Evolutionary conservation across 768 basidiomycete genomes (phyloP), one percentile per base, ranked within the genome.

Genomic region (Sistotremastrum suecicum): DNA sequence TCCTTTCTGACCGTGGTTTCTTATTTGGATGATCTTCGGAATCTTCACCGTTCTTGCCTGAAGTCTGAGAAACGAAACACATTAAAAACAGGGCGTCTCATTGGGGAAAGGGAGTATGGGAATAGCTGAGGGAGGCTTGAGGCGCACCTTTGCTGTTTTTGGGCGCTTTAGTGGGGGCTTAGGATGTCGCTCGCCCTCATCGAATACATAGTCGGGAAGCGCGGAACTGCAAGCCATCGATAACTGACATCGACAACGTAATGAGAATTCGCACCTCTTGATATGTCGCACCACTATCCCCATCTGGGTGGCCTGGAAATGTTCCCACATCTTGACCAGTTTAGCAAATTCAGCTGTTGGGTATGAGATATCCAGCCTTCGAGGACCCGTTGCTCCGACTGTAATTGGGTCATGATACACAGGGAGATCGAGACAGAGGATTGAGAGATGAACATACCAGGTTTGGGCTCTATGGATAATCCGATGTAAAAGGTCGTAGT

Each of bases 401-500:
- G 48, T 48, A 46, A 51, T 37, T 35, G n/a, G 44, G 51, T 33
- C 32, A 43, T 11, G 7, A 46, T 39, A 34, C 29, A 32, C 30
- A 32, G 28, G 34, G 10, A 45, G 9, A 7, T 37, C 35, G 42
- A 41, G 8, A 1, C 29, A 5, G 36, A 9, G 32, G 34, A 11
- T 55, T 47, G 57, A 59, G 46, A 47, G 43, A 42, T 50, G 53
- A 51, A 71, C 74, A 67, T 66, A 95, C 92, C 74, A 65, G 79
- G 84, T 66, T 83, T 92, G 46, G 88, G 83, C 60, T 90, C 84
- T 50, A 99, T 86, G 39, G 80, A 76, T 46, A 99, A 74, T 12
- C 95, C 95, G 52, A 99, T 90, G 58, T 94, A 99, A 64, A 95
- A 98, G 1, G 86, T 89, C n/a, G 91, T 91, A n/a, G 90, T 85